Conservation (phyloP, 768 basidiomycete genomes). For the Porphyrellus cyaneotinctus region DNA sequence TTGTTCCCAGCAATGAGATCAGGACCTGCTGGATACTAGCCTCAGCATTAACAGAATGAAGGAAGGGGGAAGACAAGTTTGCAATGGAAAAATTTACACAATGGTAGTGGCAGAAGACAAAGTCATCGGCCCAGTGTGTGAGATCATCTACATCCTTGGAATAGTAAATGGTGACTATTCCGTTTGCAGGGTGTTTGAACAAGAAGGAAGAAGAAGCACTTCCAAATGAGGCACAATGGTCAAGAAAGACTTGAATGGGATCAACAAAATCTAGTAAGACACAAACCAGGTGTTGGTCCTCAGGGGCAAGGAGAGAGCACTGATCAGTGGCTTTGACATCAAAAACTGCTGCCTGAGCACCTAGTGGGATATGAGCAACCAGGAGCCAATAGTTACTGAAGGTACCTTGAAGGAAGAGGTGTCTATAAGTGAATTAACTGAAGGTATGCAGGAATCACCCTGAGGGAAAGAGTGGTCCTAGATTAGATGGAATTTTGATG, state of each 20-base stretch:
- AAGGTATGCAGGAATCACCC: not conserved
- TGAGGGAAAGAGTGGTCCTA: constrained; percentile 25
- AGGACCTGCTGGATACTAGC: too few species aligned
- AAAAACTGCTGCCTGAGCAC: not conserved
- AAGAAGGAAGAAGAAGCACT: not conserved
- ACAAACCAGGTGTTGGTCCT: not conserved
- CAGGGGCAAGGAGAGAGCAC: not conserved
- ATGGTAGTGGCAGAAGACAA: not conserved
- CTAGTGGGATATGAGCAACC: not conserved
- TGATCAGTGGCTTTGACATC: not conserved
- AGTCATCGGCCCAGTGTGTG: not conserved
- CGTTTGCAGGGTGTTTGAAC: not conserved
- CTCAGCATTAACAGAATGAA: too few species aligned
- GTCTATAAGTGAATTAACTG: not conserved
- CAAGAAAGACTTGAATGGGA: too few species aligned
- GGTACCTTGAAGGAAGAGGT: not conserved
- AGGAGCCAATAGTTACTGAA: not conserved
- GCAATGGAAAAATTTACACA: too few species aligned
- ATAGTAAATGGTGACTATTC: not conserved
- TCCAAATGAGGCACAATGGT: not conserved
- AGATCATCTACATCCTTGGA: not conserved
- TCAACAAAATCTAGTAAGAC: not conserved
- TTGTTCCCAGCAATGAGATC: too few species aligned
- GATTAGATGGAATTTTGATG: constrained; percentile 26
- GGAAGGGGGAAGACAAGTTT: too few species aligned